Evolutionary conservation across 352 stramenopile genomes (phyloP), one percentile per base, ranked within the genome.

Genomic region (Pythium phragmitis): DNA sequence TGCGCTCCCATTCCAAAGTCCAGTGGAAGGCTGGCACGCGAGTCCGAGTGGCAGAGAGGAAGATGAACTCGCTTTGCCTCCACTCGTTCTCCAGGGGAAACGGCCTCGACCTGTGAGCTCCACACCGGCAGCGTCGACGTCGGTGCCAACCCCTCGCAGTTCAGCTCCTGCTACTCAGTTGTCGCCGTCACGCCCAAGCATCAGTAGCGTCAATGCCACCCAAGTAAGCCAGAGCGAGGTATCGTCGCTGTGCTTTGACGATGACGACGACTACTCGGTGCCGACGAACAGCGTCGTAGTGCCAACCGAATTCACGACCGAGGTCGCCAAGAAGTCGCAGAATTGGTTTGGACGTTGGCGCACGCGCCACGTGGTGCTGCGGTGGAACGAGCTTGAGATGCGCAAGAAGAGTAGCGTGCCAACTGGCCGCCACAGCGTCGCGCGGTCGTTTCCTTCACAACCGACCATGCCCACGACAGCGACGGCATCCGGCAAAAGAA

Each of bases 281-380:
- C 53, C 62, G 17, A 47, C 47, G 0, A 65, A 48, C 48, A 60
- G 67, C 42, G 61, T 68, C 1, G 60, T 72, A 0, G 48, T 88
- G 26, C 60, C 85, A 43, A 49, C 54, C 6, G 77, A 86, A 19
- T 88, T 85, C 47, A 63, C 74, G 13, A 53, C 67, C 0, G 75
- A 91, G 17, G 77, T 91, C 28, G 41, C 81, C 30, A 88, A 89
- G 65, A 89, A 88, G 34, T 87, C 75, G 36, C 75, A 84, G 21
- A 83, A 77, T 57, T 91, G 82, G 82, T 68, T 89, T 28, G 79
- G 76, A 21, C 70, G 82, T 3, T 87, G 82, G 80, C 75, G 79
- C 19, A 69, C 71, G 12, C 69, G 78, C 0, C 71, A 77, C 9
- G 30, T 89, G 43, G 58, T 79, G 16, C 57, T 91, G 7, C 76